Evolutionary conservation across 192 early-diverging fungal species (phyloP).

Genomic region (Backusella luteola): DNA sequence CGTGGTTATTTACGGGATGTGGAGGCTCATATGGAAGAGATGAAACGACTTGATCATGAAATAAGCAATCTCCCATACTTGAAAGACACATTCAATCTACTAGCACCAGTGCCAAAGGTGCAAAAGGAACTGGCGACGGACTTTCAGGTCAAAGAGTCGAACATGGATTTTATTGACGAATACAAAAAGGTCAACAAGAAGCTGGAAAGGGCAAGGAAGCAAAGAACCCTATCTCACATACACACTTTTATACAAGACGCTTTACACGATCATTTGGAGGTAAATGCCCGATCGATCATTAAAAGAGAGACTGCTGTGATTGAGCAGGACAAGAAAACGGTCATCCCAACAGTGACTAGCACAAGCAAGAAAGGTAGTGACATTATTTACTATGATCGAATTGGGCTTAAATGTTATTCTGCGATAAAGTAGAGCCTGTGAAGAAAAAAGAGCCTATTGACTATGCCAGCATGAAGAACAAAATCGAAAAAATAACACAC

Average conservation of each 20-base stretch:
- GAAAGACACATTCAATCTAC: neutral
- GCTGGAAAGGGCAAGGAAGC: neutral
- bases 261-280: neutral
- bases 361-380: neutral
- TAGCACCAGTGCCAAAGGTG: neutral
- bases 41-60: neutral
- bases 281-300: neutral
- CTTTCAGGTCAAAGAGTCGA: neutral
- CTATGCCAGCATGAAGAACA: neutral
- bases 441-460: neutral
- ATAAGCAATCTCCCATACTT: neutral
- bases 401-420: neutral
- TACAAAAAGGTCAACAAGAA: neutral
- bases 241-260: neutral
- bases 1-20: neutral
- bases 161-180: neutral
- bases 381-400: no score
- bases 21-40: neutral
- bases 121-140: neutral
- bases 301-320: neutral
- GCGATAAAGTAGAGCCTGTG: neutral
- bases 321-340: neutral
- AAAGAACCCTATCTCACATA: neutral
- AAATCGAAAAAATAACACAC: neutral
- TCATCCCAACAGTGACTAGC: neutral